Evolutionary conservation across 768 basidiomycete genomes (phyloP), one percentile per base, ranked within the genome.

Genomic region (Mycena capillaripes): DNA sequence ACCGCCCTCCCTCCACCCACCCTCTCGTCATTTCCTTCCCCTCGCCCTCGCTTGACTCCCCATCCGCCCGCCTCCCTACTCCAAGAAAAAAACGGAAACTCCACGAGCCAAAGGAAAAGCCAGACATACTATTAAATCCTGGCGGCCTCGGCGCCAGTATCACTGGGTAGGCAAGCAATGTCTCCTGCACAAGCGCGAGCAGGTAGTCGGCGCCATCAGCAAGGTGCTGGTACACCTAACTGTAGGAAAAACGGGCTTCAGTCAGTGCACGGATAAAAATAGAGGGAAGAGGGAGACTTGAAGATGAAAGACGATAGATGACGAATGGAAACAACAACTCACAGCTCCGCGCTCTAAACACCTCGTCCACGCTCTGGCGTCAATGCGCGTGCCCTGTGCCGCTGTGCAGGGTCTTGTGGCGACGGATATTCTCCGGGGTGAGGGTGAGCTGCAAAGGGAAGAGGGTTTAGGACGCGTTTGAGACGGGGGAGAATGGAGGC

Each of bases 381-480:
- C 46, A 48, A 19, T 21, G n/a, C 46, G 34, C 34, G 14, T 32
- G 57, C 42, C n/a, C 32, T 1, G 19, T 27, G n/a, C 48, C 69
- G 5, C 57, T 29, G 25, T 58, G 34, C 11, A 55, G 9, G 57
- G 60, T 66, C 71, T 92, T 86, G 53, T 86, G 83, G 2, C 88
- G 86, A 12, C 84, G 80, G 65, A 94, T 93, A 74, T 92, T 92
- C 32, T 93, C 93, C 0, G 88, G 80, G 0, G 87, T 91, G 40
- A 89, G 80, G 11, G 84, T 83, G 44, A 87, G 70, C 23, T 88
- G 86, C 17, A 1, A 85, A n/a, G n/a, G n/a, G n/a, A n/a, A n/a
- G n/a, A n/a, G n/a, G n/a, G n/a, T n/a, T n/a, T n/a, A n/a, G n/a
- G n/a, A n/a, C n/a, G n/a, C n/a, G n/a, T n/a, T n/a, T n/a, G n/a